Evolutionary conservation across 139 green algal genomes (phyloP).

Genomic region (Tetraselmis chui): DNA sequence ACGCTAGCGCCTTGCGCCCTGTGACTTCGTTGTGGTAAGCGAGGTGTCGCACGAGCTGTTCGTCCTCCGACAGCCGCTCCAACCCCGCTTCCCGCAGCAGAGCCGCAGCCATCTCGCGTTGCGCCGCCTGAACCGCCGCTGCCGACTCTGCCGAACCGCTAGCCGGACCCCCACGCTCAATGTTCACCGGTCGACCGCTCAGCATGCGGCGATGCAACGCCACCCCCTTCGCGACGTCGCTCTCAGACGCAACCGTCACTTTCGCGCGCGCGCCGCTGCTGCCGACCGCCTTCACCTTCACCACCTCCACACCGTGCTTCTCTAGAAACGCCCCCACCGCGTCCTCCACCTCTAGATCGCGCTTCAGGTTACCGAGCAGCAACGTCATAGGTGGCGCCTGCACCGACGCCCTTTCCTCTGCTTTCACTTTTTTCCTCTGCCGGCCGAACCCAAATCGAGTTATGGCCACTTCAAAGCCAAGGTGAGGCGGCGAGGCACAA

Average conservation of each 20-base stretch:
- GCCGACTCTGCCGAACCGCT: neutral
- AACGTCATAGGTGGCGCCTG: neutral
- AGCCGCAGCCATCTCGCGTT: neutral
- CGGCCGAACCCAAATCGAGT: no score
- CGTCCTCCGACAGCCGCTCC: neutral
- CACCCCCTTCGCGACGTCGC: neutral
- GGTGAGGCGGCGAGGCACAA: no score
- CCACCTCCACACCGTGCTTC: neutral
- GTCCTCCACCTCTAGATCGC: neutral
- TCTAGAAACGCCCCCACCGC: neutral
- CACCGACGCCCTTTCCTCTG: neutral
- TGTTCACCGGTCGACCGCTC: neutral
- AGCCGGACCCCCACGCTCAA: neutral
- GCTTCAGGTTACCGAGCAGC: neutral
- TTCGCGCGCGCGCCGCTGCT: neutral
- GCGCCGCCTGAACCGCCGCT: neutral
- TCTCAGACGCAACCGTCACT: neutral
- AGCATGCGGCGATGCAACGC: neutral
- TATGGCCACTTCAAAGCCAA: no score
- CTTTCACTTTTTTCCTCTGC: neutral
- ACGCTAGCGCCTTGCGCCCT: neutral
- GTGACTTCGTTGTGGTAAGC: neutral
- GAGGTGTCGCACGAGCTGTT: neutral
- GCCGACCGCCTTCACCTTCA: neutral
- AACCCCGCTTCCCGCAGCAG: neutral